These are phyloP conservation scores for Cryptococcus neoformans DNA, from an alignment of 1,284 basidiomycete genomes.

Conservation along the genomic window DNA sequence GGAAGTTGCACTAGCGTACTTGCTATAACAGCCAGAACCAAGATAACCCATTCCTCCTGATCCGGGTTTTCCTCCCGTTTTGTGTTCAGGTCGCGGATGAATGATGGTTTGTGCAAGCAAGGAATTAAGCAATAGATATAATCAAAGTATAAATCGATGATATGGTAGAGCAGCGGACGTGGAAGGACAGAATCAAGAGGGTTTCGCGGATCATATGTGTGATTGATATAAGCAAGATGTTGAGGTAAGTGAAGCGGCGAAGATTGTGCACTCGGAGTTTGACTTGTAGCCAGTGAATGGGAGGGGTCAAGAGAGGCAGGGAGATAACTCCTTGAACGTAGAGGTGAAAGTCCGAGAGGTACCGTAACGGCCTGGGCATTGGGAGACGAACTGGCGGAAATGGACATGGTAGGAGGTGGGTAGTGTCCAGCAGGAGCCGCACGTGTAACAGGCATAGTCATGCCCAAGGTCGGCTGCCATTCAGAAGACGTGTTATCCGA, in stretches of 20 bases:
- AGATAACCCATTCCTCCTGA: conserved; percentile 30
- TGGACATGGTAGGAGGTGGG: not conserved
- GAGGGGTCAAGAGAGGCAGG: not conserved
- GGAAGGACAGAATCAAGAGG: conserved; percentile 42
- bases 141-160: conserved; percentile 44
- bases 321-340: not conserved
- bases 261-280: not conserved
- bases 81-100: conserved; percentile 33
- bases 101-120: conserved; percentile 40
- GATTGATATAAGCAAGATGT: not conserved
- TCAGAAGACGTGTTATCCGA: not conserved
- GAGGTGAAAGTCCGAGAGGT: not conserved
- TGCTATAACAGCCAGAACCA: conserved; percentile 33
- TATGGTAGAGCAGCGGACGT: conserved; percentile 32
- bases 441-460: not conserved
- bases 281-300: not conserved
- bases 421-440: not conserved
- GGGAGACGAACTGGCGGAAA: too few species aligned
- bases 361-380: too few species aligned
- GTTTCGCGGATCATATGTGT: conserved; percentile 21
- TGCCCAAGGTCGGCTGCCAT: not conserved
- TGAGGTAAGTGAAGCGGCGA: not conserved
- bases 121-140: conserved; percentile 41
- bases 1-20: conserved; percentile 42
- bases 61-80: conserved; percentile 32